Conservation (phyloP, 495 filamentous ascomycete species). For the Talaromyces stipitatus region DNA sequence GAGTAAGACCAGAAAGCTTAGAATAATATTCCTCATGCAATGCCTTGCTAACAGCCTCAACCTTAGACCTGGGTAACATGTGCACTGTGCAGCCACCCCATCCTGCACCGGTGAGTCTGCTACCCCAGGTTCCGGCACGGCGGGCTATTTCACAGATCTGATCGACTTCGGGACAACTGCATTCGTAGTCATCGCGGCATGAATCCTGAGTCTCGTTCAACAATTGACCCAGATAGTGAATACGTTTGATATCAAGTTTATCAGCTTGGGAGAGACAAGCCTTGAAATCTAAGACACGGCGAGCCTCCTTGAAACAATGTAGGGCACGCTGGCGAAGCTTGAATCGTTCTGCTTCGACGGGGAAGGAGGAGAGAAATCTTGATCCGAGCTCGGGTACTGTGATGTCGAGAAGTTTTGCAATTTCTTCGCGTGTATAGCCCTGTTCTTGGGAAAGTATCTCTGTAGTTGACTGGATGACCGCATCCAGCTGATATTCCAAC, state of each 20-base stretch:
- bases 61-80: constrained; percentile 77
- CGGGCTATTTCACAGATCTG: constrained; percentile 74
- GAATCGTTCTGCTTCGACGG: constrained; percentile 82
- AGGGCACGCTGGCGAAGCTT: constrained; percentile 75
- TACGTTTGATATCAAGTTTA: constrained; percentile 50
- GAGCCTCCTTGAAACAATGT: constrained; percentile 86
- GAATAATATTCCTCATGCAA: constrained; percentile 77
- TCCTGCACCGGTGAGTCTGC: constrained; percentile 84
- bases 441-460: constrained; percentile 61
- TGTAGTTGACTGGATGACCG: constrained; percentile 56
- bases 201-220: constrained; percentile 86
- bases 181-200: constrained; percentile 79
- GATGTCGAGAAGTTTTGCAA: constrained; percentile 64
- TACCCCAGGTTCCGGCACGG: constrained; percentile 72
- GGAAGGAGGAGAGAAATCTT: constrained; percentile 74
- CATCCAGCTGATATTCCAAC: constrained; percentile 58
- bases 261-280: constrained; percentile 51
- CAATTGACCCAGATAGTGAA: constrained; percentile 66
- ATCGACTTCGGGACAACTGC: constrained; percentile 85
- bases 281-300: constrained; percentile 79
- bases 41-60: constrained; percentile 69
- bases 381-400: constrained; percentile 61
- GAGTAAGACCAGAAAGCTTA: constrained; percentile 58
- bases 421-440: constrained; percentile 84
- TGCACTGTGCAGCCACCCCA: constrained; percentile 98